Evolutionary conservation across 257 asterid genomes (phyloP).

Genomic region (Fraxinus cuspidata): DNA sequence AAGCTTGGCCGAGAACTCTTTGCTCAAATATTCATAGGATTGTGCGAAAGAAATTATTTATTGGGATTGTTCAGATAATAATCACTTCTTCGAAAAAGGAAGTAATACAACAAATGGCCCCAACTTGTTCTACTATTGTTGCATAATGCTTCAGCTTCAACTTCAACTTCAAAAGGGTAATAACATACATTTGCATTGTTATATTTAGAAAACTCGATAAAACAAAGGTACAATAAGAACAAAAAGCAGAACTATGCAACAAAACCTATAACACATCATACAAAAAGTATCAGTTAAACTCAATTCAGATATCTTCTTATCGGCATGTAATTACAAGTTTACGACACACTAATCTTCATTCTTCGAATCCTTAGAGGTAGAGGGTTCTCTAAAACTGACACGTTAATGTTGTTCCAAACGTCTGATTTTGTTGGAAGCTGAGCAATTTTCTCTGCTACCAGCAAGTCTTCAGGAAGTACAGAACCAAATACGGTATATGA

Average conservation of each 20-base stretch:
- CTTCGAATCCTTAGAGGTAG: slow-evolving; percentile 63
- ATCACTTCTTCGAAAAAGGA: too few species aligned
- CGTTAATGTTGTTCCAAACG: slow-evolving; percentile 72
- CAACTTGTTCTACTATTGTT: too few species aligned
- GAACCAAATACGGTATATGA: slow-evolving; percentile 76
- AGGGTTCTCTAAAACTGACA: slow-evolving; percentile 61
- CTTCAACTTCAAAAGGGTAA: not conserved
- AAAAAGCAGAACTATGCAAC: not conserved
- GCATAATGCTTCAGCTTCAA: not conserved
- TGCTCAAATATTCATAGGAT: not conserved
- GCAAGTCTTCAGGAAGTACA: slow-evolving; percentile 85
- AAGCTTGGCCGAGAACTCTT: not conserved
- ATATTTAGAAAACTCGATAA: not conserved
- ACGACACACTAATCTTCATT: slow-evolving; percentile 40
- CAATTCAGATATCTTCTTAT: slow-evolving; percentile 8
- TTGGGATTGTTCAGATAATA: too few species aligned
- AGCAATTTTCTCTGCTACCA: slow-evolving; percentile 70
- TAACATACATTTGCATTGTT: not conserved
- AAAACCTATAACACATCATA: not conserved
- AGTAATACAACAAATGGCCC: too few species aligned
- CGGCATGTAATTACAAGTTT: slow-evolving; percentile 20
- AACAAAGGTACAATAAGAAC: not conserved
- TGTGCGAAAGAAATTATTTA: not conserved
- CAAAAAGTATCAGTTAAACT: too few species aligned
- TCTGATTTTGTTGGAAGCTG: slow-evolving; percentile 74